These are phyloP conservation scores for Sugiyamaella neomexicana DNA, from an alignment of 1,139 yeast genomes.

Conservation along the genomic window DNA sequence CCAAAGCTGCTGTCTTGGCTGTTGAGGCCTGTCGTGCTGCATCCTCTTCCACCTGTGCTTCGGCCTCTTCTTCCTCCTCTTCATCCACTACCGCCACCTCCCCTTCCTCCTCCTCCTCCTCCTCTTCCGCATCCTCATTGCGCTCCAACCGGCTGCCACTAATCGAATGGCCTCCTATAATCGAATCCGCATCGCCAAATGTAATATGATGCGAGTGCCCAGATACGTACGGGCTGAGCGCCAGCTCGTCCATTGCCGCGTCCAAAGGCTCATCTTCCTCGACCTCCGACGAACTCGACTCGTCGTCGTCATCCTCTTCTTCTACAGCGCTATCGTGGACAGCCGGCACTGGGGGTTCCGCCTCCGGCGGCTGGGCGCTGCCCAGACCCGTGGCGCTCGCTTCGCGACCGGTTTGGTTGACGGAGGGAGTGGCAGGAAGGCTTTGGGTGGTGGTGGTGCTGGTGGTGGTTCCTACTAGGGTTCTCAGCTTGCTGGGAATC, in stretches of 20 bases:
- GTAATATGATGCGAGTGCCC: constrained; percentile 12
- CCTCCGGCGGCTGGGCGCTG: constrained; percentile 3
- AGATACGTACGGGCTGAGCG: constrained; percentile 4
- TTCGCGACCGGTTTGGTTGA: neutral
- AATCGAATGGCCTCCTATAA: constrained; percentile 35
- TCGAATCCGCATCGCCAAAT: constrained; percentile 34
- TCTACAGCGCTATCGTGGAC: constrained; percentile 1
- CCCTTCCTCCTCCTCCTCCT: constrained; percentile 14
- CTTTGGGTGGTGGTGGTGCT: too few species aligned
- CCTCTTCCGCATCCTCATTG: neutral
- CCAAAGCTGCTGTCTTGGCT: neutral
- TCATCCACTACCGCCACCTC: too few species aligned
- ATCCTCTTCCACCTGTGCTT: constrained; percentile 9
- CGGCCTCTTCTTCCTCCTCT: neutral
- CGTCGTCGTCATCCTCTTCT: constrained; percentile 18
- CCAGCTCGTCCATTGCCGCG: constrained; percentile 2
- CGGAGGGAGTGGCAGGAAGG: neutral
- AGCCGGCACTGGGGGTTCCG: neutral
- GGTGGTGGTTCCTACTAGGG: constrained; percentile 2
- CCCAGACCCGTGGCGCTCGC: constrained; percentile 1
- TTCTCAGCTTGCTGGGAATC: constrained; percentile 7
- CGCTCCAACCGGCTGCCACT: neutral
- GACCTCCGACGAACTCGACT: constrained; percentile 17
- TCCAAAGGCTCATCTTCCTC: constrained; percentile 17
- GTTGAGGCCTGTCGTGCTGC: neutral